Base-by-base conservation (phyloP, 352 stramenopile species). In the Globisporangium yorkense region DNA sequence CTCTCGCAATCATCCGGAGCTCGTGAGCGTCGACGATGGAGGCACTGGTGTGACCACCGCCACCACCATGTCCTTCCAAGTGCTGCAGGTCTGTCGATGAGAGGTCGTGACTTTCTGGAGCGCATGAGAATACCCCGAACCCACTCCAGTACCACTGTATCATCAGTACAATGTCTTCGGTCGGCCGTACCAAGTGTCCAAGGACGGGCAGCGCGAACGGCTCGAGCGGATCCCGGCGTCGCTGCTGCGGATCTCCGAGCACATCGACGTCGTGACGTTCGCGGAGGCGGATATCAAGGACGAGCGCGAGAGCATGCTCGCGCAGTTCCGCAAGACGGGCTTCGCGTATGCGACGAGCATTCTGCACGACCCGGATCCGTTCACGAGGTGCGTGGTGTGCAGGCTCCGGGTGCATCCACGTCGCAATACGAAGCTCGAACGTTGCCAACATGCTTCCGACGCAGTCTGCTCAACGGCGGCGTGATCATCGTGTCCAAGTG, bases 81-180 rank as follows among this genome's bases (percentile, higher is more conserved):
- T 88, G 29, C 62, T 88, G 20, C 77, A 86, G 75, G 75, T 86
- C 55, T 27, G 24, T 27, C 1, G 24, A 27, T 27, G 24, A 27
- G 24, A 27, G 24, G 24, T 27, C 24, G 24, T 27, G 24, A 27
- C 24, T 27, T 27, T 27, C 24, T 27, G 24, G 24, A 27, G 1
- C 24, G 24, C 24, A 27, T 27, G 24, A 27, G 24, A 27, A 27
- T 27, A 27, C 24, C 24, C 1, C 24, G 24, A 27, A 27, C 24
- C 24, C 24, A 12, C 10, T 12, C 13, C 20, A 24, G 10, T 54
- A 12, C 15, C n/a, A 15, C 24, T 33, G 10, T 59, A 12, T 31
- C 56, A 16, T n/a, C 51, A 94, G 73, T 94, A 94, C 71, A 94
- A 94, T 60, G 61, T 92, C 5, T 94, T 94, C 63, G 81, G 80